Percentiles rank a stretch among this genome's conserved stretches.
Conservation (phyloP, 208 protist genomes). For the Naegleria gruberi region DNA sequence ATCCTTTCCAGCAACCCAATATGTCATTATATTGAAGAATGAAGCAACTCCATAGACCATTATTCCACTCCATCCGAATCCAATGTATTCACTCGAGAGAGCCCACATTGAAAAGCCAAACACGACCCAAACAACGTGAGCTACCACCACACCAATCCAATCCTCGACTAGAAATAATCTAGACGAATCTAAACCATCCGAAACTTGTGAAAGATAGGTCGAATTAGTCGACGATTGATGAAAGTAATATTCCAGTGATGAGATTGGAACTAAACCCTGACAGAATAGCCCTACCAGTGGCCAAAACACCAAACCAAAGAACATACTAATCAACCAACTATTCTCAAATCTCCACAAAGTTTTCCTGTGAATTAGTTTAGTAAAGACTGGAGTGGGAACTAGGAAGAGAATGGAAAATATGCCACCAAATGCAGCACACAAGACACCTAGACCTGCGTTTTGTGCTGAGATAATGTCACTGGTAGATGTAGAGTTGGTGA, state of each 20-base stretch:
- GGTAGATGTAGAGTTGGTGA: too few species aligned
- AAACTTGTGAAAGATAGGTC: background rate
- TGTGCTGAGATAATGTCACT: background rate
- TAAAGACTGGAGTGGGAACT: background rate
- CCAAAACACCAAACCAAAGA: background rate
- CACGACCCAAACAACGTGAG: background rate
- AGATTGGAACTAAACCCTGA: background rate
- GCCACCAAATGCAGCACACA: background rate
- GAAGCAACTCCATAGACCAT: background rate
- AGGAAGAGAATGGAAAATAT: background rate
- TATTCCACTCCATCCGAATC: background rate
- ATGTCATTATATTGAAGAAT: background rate
- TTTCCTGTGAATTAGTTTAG: background rate
- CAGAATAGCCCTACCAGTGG: background rate
- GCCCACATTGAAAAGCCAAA: background rate
- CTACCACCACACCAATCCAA: background rate
- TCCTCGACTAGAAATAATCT: background rate
- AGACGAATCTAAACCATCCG: too few species aligned
- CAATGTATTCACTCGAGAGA: background rate
- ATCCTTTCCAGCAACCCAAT: background rate
- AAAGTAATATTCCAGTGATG: background rate
- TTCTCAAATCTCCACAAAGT: background rate
- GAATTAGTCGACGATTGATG: background rate
- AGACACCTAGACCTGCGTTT: background rate
- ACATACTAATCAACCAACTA: background rate